Base-by-base conservation (phyloP, 163 green algal genomes). In the Trebouxiophyceae sp. region DNA sequence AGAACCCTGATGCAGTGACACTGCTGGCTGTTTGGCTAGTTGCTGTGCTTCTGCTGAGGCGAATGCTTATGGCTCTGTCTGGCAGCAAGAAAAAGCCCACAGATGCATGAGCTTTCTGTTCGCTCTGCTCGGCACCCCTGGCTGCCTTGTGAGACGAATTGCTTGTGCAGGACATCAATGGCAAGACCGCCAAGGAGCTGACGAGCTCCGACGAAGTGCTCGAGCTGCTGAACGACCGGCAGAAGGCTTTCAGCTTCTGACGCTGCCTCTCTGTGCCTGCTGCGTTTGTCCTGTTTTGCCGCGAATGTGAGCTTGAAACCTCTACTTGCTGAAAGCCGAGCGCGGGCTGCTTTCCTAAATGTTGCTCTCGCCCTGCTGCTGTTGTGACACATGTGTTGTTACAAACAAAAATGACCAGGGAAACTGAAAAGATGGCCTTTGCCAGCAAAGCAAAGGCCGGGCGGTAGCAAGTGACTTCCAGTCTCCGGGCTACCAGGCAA, bases 131-230 rank as follows among this genome's bases (percentile, higher is more conserved):
- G n/a, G n/a, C n/a, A n/a, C n/a, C n/a, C n/a, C n/a, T n/a, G n/a
- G n/a, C n/a, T n/a, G n/a, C n/a, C n/a, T n/a, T n/a, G n/a, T n/a
- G n/a, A n/a, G n/a, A n/a, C n/a, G n/a, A n/a, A 24, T 60, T 30
- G 24, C 1, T 34, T 33, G 3, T 65, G 65, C 71, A 84, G 75
- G 78, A 90, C 63, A 46, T 72, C 4, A 65, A 95, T 7, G 89
- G 89, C 19, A 87, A 87, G 46, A 76, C 62, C 1, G 67, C 87
- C 1, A 24, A 85, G 33, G 81, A 96, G 30, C 65, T 96, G 30
- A 76, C 84, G 1, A 81, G 62, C 8, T 89, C 86, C 68, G 65
- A 81, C 0, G 81, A 90, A 54, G 64, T 90, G 3, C 67, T 75
- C 33, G 60, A 78, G 22, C 45, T 94, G 46, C 70, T 95, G 33